Evolutionary conservation across 495 filamentous ascomycete genomes (phyloP).

Genomic region (Penicillium daleae): DNA sequence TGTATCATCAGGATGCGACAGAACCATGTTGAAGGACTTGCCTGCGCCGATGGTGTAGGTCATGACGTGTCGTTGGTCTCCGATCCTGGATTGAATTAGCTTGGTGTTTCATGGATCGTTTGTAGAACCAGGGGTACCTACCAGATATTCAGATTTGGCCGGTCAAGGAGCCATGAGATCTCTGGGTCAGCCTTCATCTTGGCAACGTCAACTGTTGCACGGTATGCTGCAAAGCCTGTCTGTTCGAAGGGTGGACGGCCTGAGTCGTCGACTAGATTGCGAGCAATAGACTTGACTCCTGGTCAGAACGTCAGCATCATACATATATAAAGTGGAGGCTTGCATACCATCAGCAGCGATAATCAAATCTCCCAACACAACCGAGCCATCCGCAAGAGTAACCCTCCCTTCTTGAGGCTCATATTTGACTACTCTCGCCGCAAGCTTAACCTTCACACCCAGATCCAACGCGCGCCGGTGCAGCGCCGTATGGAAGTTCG

Average conservation of each 20-base stretch:
- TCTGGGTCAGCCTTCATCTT: slow-evolving; percentile 44
- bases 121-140: slow-evolving; percentile 1
- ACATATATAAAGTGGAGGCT: background rate
- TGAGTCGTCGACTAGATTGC: slow-evolving; percentile 29
- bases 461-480: slow-evolving; percentile 35
- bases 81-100: slow-evolving; percentile 29
- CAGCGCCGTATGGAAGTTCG: slow-evolving; percentile 44
- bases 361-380: slow-evolving; percentile 39
- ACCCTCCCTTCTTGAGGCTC: slow-evolving; percentile 26
- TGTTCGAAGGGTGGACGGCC: slow-evolving; percentile 22
- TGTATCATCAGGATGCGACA: slow-evolving; percentile 49
- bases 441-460: slow-evolving; percentile 35
- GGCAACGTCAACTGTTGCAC: slow-evolving; percentile 45
- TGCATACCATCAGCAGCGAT: slow-evolving; percentile 49
- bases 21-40: slow-evolving; percentile 54
- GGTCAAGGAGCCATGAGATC: slow-evolving; percentile 41
- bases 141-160: slow-evolving; percentile 49
- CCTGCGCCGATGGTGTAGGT: slow-evolving; percentile 54
- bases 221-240: slow-evolving; percentile 45
- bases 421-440: slow-evolving; percentile 29
- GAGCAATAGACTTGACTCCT: slow-evolving; percentile 43
- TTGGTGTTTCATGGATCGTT: background rate
- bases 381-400: slow-evolving; percentile 18
- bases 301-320: background rate
- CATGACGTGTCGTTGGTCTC: slow-evolving; percentile 49